Evolutionary conservation across 2,329 filamentous ascomycete species (phyloP), one percentile per base, ranked within the genome.

Genomic region (Didymella sp.): DNA sequence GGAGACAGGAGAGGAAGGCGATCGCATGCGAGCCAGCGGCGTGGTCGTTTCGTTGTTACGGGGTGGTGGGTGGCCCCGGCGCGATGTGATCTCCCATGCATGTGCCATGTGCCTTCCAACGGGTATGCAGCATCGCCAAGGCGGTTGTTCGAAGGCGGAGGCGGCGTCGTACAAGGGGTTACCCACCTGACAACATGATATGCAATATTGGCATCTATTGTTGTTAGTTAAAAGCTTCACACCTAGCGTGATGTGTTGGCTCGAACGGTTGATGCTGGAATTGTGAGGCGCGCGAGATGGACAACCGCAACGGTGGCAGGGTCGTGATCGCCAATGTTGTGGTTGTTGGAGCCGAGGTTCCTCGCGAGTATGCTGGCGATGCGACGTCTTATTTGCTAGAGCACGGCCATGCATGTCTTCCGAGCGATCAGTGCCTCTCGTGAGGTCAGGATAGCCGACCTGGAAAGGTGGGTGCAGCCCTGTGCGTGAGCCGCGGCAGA

Each of bases 81-180:
- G 30, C 37, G 24, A 42, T 33, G 43, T 44, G 54, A 57, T 57
- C 48, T 48, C 44, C 54, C 48, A 37, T 52, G 54, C 54, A 57
- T 38, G 38, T 56, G 42, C 54, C 46, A 49, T 49, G 51, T 45
- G 46, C 52, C 24, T 40, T 49, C 21, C 48, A 48, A 52, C 54
- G 43, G 49, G 24, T 48, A 33, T 52, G 54, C 48, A 57, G 49
- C 48, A 52, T 44, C 43, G 48, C 48, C 48, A 52, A 52, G 54
- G 22, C 49, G 37, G 43, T 37, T 44, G 21, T 48, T 49, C 38
- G 44, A 49, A 44, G 49, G 37, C 33, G 48, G 37, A 52, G 30
- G 31, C 48, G 48, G n/a, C n/a, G 24, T n/a, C n/a, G 24, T n/a
- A 15, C 54, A 57, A 57, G 37, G 48, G 44, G 43, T 44, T 52